Percentiles rank a stretch among this genome's conserved stretches.
These are phyloP conservation scores for Phlebiopsis gigantea DNA, from an alignment of 768 basidiomycete species.

Conservation along the genomic window DNA sequence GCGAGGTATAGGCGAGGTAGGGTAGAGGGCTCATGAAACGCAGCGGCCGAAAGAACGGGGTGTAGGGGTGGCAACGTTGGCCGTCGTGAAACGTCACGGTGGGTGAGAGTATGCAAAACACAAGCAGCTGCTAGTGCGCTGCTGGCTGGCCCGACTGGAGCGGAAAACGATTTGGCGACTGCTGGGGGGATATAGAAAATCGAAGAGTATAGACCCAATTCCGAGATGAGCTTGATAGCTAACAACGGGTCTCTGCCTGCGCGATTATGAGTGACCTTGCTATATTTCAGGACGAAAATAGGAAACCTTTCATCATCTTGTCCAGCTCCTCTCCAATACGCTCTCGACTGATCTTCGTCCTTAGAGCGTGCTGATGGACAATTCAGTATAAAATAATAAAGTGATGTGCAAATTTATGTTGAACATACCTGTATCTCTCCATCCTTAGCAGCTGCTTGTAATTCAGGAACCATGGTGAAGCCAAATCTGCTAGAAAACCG, in stretches of 20 bases:
- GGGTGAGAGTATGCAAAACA: conserved; percentile 50
- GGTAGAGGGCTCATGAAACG: conserved; percentile 34
- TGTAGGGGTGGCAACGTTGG: conserved; percentile 40
- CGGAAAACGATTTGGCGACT: conserved; percentile 40
- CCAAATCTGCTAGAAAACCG: conserved; percentile 91
- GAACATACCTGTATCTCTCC: conserved; percentile 57
- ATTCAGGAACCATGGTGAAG: conserved; percentile 66
- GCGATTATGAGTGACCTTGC: too few species aligned
- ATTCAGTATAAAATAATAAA: background rate
- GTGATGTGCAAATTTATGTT: background rate
- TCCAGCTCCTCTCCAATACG: conserved; percentile 87
- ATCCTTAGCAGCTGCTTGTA: conserved; percentile 59
- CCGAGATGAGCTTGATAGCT: conserved; percentile 69
- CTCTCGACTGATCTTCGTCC: conserved; percentile 83
- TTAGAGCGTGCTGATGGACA: conserved; percentile 49
- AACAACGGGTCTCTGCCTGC: conserved; percentile 70
- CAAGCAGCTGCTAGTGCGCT: conserved; percentile 50
- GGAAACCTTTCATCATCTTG: conserved; percentile 91
- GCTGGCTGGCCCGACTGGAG: conserved; percentile 31
- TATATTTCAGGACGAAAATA: too few species aligned
- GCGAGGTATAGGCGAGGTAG: conserved; percentile 73
- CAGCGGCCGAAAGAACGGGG: conserved; percentile 35
- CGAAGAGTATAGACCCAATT: conserved; percentile 62
- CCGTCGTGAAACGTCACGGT: conserved; percentile 17
- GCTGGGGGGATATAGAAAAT: conserved; percentile 56